Base-by-base conservation (phyloP, 1,284 basidiomycete genomes). In the Fomitiporia mediterranea region DNA sequence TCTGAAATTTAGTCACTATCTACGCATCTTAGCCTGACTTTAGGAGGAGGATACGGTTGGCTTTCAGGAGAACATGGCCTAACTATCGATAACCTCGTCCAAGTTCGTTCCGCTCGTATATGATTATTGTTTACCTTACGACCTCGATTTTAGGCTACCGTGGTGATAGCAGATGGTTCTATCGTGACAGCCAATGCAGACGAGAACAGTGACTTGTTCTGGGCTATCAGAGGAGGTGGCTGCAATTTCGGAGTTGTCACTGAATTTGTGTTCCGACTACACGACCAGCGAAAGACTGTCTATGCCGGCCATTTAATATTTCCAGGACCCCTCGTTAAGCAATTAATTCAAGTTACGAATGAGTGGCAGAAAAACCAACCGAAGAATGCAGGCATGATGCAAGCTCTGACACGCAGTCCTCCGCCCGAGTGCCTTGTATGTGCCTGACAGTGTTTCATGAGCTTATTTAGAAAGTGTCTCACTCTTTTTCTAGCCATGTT, bases 41-140 rank as follows among this genome's bases (percentile, higher is more conserved):
- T 84, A n/a, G 83, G 82, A 21, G 83, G 83, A 4, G 83, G 83
- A 2, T 82, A 73, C 62, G 83, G 83, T 4, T 82, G 69, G 70
- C 70, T 83, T 4, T 75, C 71, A 19, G 70, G 74, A 3, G 63
- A 71, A 21, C 72, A 81, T 64, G 83, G 82, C 0, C 69, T 83
- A 21, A 70, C 70, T 0, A 69, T 83, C 55, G 83, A 85, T 63
- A 81, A 82, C 58, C 69, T 84, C 27, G 67, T 76, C 11, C 68
- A 77, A 63, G 79, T 77, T 44, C 19, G 46, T 53, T n/a, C n/a
- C n/a, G n/a, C n/a, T n/a, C n/a, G n/a, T n/a, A n/a, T n/a, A n/a
- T n/a, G n/a, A n/a, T 37, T 2, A 37, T 37, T 37, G 13, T 37
- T 64, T 15, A 40, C 23, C 43, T 19, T 21, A 40, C 8, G 21